Conservation (phyloP, 2,329 filamentous ascomycete species). For the Dissoconium aciculare region DNA sequence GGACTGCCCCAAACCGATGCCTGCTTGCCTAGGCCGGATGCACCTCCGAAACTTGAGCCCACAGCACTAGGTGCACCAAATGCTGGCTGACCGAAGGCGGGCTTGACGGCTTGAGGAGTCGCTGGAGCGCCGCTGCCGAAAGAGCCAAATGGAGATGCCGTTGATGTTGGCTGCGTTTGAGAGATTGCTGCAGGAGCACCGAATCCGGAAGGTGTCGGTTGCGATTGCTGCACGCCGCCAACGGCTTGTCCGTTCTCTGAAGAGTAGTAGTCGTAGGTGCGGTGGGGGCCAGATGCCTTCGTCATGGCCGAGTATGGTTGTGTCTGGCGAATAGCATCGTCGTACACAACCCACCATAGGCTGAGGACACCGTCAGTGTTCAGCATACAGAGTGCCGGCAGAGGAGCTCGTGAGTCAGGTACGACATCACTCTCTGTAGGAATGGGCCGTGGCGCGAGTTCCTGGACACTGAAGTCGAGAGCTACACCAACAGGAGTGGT, state of each 20-base stretch:
- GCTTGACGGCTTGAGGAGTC: not conserved
- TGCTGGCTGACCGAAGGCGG: constrained; percentile 7
- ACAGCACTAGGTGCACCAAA: constrained; percentile 1
- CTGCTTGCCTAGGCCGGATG: constrained; percentile 4
- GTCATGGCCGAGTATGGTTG: constrained; percentile 58
- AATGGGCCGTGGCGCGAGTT: constrained; percentile 14
- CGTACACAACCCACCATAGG: constrained; percentile 85
- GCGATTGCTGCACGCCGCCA: no score
- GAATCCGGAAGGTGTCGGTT: no score
- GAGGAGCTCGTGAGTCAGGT: constrained; percentile 59
- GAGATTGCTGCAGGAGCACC: no score
- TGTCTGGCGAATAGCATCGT: constrained; percentile 63
- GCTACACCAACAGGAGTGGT: constrained; percentile 66
- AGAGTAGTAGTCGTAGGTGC: constrained; percentile 2
- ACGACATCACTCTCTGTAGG: constrained; percentile 49
- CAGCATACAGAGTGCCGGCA: constrained; percentile 71
- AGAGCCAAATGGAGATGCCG: constrained; percentile 1
- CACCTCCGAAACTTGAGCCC: constrained; percentile 4
- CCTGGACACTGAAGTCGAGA: constrained; percentile 47
- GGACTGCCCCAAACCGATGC: constrained; percentile 5
- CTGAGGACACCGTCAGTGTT: constrained; percentile 79
- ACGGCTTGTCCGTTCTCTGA: not conserved
- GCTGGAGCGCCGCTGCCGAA: not conserved
- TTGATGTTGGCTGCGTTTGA: no score
- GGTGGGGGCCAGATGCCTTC: constrained; percentile 4